These are phyloP conservation scores for Lycium ferocissimum DNA, from an alignment of 257 asterid species.

Conservation along the genomic window DNA sequence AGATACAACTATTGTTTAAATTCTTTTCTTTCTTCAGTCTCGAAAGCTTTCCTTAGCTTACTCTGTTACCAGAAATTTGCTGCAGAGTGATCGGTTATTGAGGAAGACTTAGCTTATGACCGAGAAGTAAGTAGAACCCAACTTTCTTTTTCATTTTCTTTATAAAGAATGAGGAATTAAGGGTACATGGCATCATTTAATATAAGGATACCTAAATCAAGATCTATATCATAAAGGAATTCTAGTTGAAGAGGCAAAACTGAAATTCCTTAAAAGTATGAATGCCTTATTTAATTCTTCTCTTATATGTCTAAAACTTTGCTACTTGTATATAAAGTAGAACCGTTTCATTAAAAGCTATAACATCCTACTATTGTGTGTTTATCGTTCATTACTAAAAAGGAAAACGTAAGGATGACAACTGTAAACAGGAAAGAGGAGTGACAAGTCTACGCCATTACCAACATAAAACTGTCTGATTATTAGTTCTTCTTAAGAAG, in stretches of 20 bases:
- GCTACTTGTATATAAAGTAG: conserved; percentile 1
- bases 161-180: conserved; percentile 12
- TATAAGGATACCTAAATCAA: conserved; percentile 3
- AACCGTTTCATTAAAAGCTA: neutral
- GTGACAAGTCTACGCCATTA: neutral
- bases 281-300: neutral
- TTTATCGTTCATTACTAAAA: neutral
- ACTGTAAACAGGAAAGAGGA: conserved; percentile 19
- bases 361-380: neutral
- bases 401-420: neutral
- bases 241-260: neutral
- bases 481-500: conserved; percentile 10
- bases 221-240: neutral
- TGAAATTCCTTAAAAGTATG: neutral
- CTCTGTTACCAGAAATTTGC: neutral
- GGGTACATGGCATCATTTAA: neutral
- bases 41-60: neutral
- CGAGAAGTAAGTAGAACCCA: neutral
- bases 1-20: neutral
- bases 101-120: neutral
- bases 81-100: neutral
- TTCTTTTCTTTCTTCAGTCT: conserved; percentile 13
- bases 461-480: neutral
- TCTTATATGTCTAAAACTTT: neutral
- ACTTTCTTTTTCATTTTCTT: neutral